These are phyloP conservation scores for Spathaspora gorwiae DNA, from an alignment of 805 yeast species.

Conservation along the genomic window DNA sequence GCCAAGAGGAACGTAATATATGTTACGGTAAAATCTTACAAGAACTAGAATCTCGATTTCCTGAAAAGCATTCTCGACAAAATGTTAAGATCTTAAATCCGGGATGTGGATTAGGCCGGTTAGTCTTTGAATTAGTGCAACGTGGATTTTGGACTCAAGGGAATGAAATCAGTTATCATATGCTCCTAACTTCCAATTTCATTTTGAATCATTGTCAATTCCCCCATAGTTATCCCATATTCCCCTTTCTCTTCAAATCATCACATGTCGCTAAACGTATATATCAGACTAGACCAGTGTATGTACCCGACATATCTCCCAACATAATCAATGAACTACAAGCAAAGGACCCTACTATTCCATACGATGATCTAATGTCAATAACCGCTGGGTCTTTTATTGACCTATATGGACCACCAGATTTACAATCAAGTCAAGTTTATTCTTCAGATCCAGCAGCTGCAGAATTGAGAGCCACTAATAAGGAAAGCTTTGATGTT, in stretches of 20 bases:
- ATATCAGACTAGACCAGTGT: slow-evolving; percentile 48
- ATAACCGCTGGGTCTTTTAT: slow-evolving; percentile 71
- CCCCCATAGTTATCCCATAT: slow-evolving; percentile 37
- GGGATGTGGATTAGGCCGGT: slow-evolving; percentile 61
- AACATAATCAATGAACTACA: slow-evolving; percentile 27
- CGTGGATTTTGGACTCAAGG: slow-evolving; percentile 63
- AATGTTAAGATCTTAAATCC: slow-evolving; percentile 49
- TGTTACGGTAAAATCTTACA: slow-evolving; percentile 37
- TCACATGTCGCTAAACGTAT: slow-evolving; percentile 42
- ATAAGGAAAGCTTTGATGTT: slow-evolving; percentile 37
- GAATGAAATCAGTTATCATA: slow-evolving; percentile 61
- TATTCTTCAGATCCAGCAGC: not conserved
- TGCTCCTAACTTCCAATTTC: slow-evolving; percentile 54
- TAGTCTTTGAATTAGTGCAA: slow-evolving; percentile 51
- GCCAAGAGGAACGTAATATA: slow-evolving; percentile 38
- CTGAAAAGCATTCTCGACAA: slow-evolving; percentile 32
- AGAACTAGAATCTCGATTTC: slow-evolving; percentile 31
- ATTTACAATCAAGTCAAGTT: slow-evolving; percentile 15
- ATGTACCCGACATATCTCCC: slow-evolving; percentile 51
- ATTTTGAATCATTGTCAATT: slow-evolving; percentile 45
- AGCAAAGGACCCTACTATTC: slow-evolving; percentile 32
- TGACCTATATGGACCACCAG: slow-evolving; percentile 56
- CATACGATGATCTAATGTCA: slow-evolving; percentile 53
- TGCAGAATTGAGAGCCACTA: slow-evolving; percentile 34
- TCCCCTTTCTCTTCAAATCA: slow-evolving; percentile 53